Base-by-base conservation (phyloP, 1,139 yeast genomes). In the Scheffersomyces segobiensis region DNA sequence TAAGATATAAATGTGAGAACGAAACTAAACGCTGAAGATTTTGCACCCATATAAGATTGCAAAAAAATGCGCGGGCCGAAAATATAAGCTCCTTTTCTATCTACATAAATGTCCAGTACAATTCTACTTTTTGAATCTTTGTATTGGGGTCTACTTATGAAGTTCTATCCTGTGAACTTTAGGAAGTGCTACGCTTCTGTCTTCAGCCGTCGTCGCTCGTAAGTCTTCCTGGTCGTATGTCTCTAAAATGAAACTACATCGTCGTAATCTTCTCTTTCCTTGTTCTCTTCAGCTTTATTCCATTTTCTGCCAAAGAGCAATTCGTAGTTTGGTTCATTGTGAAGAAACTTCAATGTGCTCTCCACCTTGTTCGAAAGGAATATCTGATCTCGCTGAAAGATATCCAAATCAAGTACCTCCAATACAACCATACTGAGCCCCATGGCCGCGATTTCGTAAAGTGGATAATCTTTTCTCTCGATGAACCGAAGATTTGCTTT, bases 331-430 rank as follows among this genome's bases (percentile, higher is more conserved):
- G 48, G 52, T 24, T 60, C 64, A 49, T 67, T 69, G 62, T 76
- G 76, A 1, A 77, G 59, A 55, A 67, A 70, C 26, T 53, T 59
- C 32, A 61, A 52, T 12, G 49, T 52, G 3, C 55, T 56, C 46
- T 73, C 74, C 19, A 68, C 59, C 8, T 58, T 60, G 6, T 62
- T 57, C 8, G 63, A 65, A 50, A 74, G 61, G 42, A 53, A 56
- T 39, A 69, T 60, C 54, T 74, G 77, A 57, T 76, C 80, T 51
- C 74, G 58, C 56, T 68, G 74, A 56, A 73, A 75, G 12, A 76
- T 60, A 1, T 67, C 70, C 53, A 78, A 68, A 8, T 68, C 71
- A 3, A 61, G 50, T 0, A 77, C 59, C 50, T 75, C 76, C 42
- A 77, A 54, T 8, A 72, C 65, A 0, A 68, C 65, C 42, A 32